Base-by-base conservation (phyloP, 805 yeast species). In the Cyberlindnera subsufficiens region DNA sequence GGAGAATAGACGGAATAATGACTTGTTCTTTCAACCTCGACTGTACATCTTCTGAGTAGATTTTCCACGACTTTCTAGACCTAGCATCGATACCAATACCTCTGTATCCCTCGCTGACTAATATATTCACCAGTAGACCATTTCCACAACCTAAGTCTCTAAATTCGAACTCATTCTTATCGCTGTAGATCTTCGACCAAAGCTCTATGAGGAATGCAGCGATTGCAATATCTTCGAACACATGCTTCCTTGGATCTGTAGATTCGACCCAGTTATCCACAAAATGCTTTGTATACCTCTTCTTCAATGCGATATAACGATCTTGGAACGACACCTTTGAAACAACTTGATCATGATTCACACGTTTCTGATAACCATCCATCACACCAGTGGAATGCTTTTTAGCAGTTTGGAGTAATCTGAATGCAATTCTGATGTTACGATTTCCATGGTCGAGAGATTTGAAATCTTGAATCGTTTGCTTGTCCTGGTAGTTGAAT, bases 141-240 rank as follows among this genome's bases (percentile, higher is more conserved):
- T 91, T 91, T 6, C 98, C 98, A 66, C 98, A 91, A 0, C 98
- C 98, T 42, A 91, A 61, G 65, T 91, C 98, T 50, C 91, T 73
- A 59, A 90, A 91, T 53, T 81, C 82, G 53, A 84, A 79, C 4
- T 65, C 65, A 58, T 60, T 18, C 50, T 53, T 29, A 10, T 56
- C 50, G 18, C 64, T 63, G 50, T 74, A 75, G 36, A 75, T 71
- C 37, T 72, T 67, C 7, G 63, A 63, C 98, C 98, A 91, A 30
- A 86, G 71, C 64, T 87, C 96, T 22, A 91, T 86, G 47, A 91
- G 68, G 53, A 91, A 91, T 0, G 97, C 96, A 1, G 97, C 97
- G 52, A 91, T 90, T 4, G 96, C 95, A 41, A 91, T 76, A 60
- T 91, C 98, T 67, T 91, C 98, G 66, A 90, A 91, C 0, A 91